Evolutionary conservation across 1,139 yeast species (phyloP), one percentile per base, ranked within the genome.

Genomic region (Chernovozyma aurita): DNA sequence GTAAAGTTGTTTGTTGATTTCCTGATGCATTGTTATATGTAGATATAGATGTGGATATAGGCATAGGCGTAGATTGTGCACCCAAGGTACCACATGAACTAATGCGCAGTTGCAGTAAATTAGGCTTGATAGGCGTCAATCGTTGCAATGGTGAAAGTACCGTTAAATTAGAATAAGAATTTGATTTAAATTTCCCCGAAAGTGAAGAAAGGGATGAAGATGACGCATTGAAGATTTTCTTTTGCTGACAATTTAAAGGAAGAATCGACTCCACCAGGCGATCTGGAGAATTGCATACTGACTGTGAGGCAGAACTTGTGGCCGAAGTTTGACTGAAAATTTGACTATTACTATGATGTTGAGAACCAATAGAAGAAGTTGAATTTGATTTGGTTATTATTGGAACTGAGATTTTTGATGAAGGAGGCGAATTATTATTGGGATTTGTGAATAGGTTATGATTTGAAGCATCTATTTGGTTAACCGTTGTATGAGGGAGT

Each of bases 61-160:
- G n/a, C n/a, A n/a, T n/a, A n/a, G n/a, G n/a, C n/a, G n/a, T n/a
- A n/a, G n/a, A n/a, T n/a, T n/a, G n/a, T n/a, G n/a, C n/a, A n/a
- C n/a, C n/a, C n/a, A n/a, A n/a, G n/a, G n/a, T 11, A 22, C 11
- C 25, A 22, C 25, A 11, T 31, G 37, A 4, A 14, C n/a, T 17
- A n/a, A 33, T 22, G 30, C 33, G 32, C 22, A 26, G 29, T 28
- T 18, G 39, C 33, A 14, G 36, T 17, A 15, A 28, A 22, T 33
- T 28, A 16, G 59, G 60, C 36, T 61, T 66, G 17, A 68, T 48
- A 2, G 73, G 73, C 0, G 73, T 66, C 67, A 68, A 57, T 42
- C 73, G 52, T 33, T 58, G 65, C 20, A 58, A 47, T 15, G 51
- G 44, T 36, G 47, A 44, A 32, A 1, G 53, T 46, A n/a, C 25